Evolutionary conservation across 495 filamentous ascomycete species (phyloP), one percentile per base, ranked within the genome.

Genomic region (Penicillium cosmopolitanum): DNA sequence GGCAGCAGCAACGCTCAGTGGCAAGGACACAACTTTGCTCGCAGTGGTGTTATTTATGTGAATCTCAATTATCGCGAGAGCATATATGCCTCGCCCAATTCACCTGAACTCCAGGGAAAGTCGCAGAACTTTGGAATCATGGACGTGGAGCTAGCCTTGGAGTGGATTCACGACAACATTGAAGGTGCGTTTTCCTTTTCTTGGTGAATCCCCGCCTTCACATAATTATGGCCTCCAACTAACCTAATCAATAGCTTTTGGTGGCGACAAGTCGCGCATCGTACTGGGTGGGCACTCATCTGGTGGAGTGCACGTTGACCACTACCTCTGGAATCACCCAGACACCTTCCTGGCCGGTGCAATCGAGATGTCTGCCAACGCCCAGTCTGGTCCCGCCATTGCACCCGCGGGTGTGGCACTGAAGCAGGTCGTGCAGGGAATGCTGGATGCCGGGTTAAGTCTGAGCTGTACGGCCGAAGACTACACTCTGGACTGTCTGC

Each of bases 291-390:
- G 67, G 18, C 67, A 69, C 51, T 69, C 67, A 5, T 69, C 67
- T 1, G 67, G 67, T 34, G 58, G 56, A 35, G 67, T 66, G 12
- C 61, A 65, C 44, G 67, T 69, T 44, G 67, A 69, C 46, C 56
- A 69, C 64, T 69, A 69, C 34, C 61, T 69, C 58, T 69, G 67
- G 67, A 69, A 58, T 21, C 67, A 69, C 42, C 67, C 67, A 3
- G 36, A 61, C 5, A 69, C 67, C 57, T 66, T 66, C 64, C 42
- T 69, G 28, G 67, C 67, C 21, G 64, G 67, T 48, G 67, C 67
- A 21, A 63, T 69, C 11, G 67, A 69, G 53, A 66, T 69, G 67
- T 69, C 67, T 16, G 66, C 66, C 53, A 69, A 69, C 33, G 64
- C 67, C 15, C 40, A 61, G 38, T 69, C 67, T 5, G 67, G 67